Conservation (phyloP, 306 rosid genomes). For the Canavalia ensiformis region DNA sequence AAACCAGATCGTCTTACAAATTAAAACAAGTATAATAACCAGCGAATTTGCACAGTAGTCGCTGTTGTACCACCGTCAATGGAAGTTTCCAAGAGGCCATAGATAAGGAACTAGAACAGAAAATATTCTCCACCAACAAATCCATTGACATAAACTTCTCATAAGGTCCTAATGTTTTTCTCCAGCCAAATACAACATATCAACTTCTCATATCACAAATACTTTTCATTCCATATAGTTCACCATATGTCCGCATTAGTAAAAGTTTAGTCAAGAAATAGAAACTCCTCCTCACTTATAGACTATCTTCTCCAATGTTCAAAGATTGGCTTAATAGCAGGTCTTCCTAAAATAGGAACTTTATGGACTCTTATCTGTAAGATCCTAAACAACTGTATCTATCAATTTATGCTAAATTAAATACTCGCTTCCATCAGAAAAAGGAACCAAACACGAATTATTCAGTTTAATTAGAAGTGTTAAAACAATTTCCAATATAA, state of each 20-base stretch:
- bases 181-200: background rate
- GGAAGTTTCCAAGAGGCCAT: background rate
- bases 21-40: background rate
- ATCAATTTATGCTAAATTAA: background rate
- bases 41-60: background rate
- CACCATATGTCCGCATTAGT: background rate
- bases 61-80: background rate
- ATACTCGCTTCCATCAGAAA: background rate
- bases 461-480: background rate
- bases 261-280: background rate
- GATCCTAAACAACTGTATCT: background rate
- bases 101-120: background rate
- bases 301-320: background rate
- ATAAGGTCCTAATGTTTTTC: background rate
- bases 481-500: background rate
- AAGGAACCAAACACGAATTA: background rate
- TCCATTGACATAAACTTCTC: background rate
- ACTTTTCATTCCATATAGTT: slow-evolving; percentile 11
- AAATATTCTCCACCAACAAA: background rate
- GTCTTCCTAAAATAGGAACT: slow-evolving; percentile 2
- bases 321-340: background rate
- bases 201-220: background rate
- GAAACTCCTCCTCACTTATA: background rate
- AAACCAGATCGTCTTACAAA: background rate
- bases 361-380: background rate